Evolutionary conservation across 2,329 filamentous ascomycete species (phyloP).

Genomic region (Pestalotiopsis sp.): DNA sequence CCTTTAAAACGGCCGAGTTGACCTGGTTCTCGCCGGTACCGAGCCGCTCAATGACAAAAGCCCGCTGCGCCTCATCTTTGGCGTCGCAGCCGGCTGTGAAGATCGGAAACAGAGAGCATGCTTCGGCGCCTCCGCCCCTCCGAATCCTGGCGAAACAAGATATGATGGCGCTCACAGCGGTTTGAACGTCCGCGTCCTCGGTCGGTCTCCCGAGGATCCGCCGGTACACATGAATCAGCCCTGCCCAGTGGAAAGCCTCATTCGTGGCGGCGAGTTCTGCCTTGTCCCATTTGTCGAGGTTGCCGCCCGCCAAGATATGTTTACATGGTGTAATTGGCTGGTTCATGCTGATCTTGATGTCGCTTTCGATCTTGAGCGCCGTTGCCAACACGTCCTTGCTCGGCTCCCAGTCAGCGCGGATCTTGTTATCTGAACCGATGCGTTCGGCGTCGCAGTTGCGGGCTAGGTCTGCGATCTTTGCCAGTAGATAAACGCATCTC

Average conservation of each 20-base stretch:
- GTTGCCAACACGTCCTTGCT: slow-evolving; percentile 52
- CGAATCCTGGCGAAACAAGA: slow-evolving; percentile 63
- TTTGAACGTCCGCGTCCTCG: slow-evolving; percentile 61
- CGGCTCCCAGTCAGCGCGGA: slow-evolving; percentile 61
- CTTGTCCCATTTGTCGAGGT: slow-evolving; percentile 60
- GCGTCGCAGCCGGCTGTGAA: slow-evolving; percentile 83
- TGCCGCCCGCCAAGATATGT: slow-evolving; percentile 49
- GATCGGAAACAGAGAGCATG: slow-evolving; percentile 77
- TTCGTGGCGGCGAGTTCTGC: slow-evolving; percentile 73
- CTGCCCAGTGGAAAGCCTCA: slow-evolving; percentile 79
- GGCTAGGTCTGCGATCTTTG: slow-evolving; percentile 72
- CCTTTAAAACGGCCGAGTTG: slow-evolving; percentile 26
- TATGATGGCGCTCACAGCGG: slow-evolving; percentile 65
- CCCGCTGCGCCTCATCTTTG: slow-evolving; percentile 54
- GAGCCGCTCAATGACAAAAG: slow-evolving; percentile 67
- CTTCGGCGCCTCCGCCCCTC: slow-evolving; percentile 71
- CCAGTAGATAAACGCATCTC: slow-evolving; percentile 70
- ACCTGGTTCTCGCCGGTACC: slow-evolving; percentile 70
- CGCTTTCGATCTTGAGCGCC: slow-evolving; percentile 61
- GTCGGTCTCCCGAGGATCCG: slow-evolving; percentile 68
- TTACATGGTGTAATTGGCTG: slow-evolving; percentile 43
- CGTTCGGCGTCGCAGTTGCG: slow-evolving; percentile 68
- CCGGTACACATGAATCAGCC: slow-evolving; percentile 74
- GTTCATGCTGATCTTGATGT: slow-evolving; percentile 60
- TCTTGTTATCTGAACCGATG: slow-evolving; percentile 54